These are phyloP conservation scores for Suhomyces choctaworum DNA, from an alignment of 1,139 yeast genomes.

Conservation along the genomic window DNA sequence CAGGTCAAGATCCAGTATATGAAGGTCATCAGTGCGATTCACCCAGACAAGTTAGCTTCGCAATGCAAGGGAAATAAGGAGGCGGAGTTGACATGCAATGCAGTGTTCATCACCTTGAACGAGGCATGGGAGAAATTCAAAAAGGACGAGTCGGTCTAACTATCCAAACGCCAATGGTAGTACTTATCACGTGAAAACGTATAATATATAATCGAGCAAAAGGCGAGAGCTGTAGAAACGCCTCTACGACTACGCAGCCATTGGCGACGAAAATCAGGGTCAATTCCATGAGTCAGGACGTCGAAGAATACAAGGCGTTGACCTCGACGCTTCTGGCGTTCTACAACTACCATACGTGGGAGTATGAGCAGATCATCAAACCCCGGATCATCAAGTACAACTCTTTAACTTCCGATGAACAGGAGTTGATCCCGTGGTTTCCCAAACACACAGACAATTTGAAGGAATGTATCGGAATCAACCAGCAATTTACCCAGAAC, in stretches of 20 bases:
- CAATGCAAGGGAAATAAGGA: conserved; percentile 51
- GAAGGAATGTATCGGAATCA: conserved; percentile 47
- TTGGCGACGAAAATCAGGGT: no score
- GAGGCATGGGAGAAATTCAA: conserved; percentile 91
- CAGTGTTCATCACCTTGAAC: conserved; percentile 79
- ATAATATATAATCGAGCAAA: neutral
- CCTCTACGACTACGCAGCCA: no score
- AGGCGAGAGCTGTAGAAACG: no score
- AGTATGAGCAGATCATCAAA: conserved; percentile 34
- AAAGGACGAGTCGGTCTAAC: conserved; percentile 38
- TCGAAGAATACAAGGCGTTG: conserved; percentile 40
- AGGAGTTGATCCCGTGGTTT: conserved; percentile 53
- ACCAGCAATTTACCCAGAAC: conserved; percentile 47
- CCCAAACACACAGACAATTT: conserved; percentile 45
- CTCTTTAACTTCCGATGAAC: conserved; percentile 41
- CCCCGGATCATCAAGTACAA: conserved; percentile 35
- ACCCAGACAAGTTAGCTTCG: conserved; percentile 79
- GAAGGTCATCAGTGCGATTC: conserved; percentile 92
- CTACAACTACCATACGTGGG: conserved; percentile 37
- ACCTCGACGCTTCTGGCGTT: conserved; percentile 43
- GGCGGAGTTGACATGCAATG: conserved; percentile 80
- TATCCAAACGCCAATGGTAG: no score
- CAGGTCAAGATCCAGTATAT: conserved; percentile 84
- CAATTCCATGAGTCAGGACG: conserved; percentile 22
- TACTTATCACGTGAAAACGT: conserved; percentile 2